Base-by-base conservation (phyloP, 2,329 filamentous ascomycete species). In the Xylariaceae sp. region DNA sequence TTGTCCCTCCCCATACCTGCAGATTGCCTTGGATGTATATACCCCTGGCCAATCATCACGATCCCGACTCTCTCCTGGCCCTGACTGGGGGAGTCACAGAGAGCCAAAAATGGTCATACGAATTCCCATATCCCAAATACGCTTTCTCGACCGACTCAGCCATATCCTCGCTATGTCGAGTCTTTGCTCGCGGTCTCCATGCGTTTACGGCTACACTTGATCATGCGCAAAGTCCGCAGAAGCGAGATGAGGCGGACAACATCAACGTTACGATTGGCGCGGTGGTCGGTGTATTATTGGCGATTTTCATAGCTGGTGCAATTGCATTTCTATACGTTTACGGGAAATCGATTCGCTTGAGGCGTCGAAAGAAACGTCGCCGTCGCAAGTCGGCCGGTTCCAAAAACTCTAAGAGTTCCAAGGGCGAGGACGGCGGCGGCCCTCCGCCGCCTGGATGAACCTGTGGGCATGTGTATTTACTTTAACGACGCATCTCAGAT, bases 261-360 rank as follows among this genome's bases (percentile, higher is more conserved):
- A 50, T 64, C 23, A 62, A 67, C 49, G 60, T 52, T 20, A 66
- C 61, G 0, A 67, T 67, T 44, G 64, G 65, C 20, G 57, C 65
- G 21, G 57, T 66, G 20, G 65, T 67, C 29, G 65, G 65, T 29
- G 51, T 67, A 16, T 60, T 67, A 16, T 47, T 67, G 3, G 64
- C 58, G 2, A 60, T 61, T 3, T 67, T 67, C 32, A 14, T 66
- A 2, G 21, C 60, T 18, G 64, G 57, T 9, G 44, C 50, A 14
- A 55, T 61, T 19, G 44, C 52, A 5, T 67, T 67, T 45, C 14
- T 65, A 40, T 62, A 65, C 52, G 44, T 65, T 16, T 67, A 67
- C 45, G 57, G 64, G 7, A 56, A 52, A 29, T 62, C 63, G 9
- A 61, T 66, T 32, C 63, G 64, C 32, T 43, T 63, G 40, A 58